Evolutionary conservation across 768 basidiomycete species (phyloP), one percentile per base, ranked within the genome.

Genomic region (Mycena leptocephala): DNA sequence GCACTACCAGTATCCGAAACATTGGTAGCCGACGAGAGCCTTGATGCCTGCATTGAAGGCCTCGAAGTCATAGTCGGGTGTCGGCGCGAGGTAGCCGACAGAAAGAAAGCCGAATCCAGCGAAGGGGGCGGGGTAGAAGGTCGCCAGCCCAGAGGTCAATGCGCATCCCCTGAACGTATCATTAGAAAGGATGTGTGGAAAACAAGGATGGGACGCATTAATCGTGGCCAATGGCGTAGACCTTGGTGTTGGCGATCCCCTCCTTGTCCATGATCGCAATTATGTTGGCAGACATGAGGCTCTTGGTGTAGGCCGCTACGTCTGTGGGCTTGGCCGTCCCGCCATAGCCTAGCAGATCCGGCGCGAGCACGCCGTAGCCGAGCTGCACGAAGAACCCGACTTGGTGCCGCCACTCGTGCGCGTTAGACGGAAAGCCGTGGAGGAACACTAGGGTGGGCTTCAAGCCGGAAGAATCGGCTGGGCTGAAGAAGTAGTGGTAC

Each of bases 321-420:
- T 89, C 86, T 0, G 74, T 68, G 3, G 90, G 90, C 70, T 89
- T 89, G 76, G 84, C 84, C 18, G 90, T 90, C 1, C 85, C 85
- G 8, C 90, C 91, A 70, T 89, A 90, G 4, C 90, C 90, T 26
- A 91, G 86, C 85, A 89, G 86, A 78, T 91, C 90, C 1, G 89
- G 89, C 1, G 85, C 88, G 59, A 92, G 82, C 63, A 92, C 76
- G 8, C 87, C 85, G 76, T 89, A 90, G 26, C 88, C 88, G 37
- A 81, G 76, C 24, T 76, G 77, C 35, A 79, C 72, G 79, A 89
- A 87, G 74, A 82, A 85, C 5, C 72, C 72, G 26, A 87, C 83
- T 78, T 88, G 86, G 56, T 84, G 80, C 24, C 80, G 80, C 89
- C 89, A 90, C 70, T 86, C 85, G 66, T 80, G 77, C 0, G 87